These are phyloP conservation scores for Zancudomyces culisetae DNA, from an alignment of 371 early-diverging fungal species.

Conservation along the genomic window DNA sequence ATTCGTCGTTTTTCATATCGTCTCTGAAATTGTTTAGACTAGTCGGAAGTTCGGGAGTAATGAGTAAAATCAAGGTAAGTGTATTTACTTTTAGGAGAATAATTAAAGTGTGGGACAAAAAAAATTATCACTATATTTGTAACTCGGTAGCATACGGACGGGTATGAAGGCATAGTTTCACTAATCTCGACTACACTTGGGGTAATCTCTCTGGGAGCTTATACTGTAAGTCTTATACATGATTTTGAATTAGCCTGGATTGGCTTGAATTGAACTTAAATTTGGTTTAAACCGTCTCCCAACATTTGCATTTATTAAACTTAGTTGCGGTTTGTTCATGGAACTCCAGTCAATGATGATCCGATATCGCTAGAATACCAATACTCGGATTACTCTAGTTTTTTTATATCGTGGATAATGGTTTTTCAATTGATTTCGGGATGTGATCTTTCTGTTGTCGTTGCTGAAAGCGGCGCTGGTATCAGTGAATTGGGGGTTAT, in stretches of 20 bases:
- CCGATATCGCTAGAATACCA: background rate
- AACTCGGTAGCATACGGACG: background rate
- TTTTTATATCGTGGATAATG: background rate
- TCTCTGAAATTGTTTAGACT: background rate
- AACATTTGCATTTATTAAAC: background rate
- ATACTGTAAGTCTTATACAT: background rate
- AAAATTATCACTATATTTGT: background rate
- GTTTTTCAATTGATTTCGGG: background rate
- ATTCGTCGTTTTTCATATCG: background rate
- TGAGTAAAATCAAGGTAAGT: background rate
- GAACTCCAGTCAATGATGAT: background rate
- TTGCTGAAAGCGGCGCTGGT: background rate
- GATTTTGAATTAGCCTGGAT: background rate
- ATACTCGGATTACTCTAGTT: background rate
- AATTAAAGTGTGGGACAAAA: background rate
- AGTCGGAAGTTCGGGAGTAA: too few species aligned
- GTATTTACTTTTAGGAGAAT: background rate
- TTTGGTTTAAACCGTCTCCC: background rate
- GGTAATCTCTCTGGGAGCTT: background rate
- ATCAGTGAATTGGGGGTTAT: background rate
- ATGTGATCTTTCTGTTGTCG: background rate
- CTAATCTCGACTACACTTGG: background rate
- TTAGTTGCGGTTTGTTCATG: slow-evolving; percentile 1
- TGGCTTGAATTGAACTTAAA: background rate
- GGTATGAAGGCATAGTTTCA: background rate